phyloP scores from a whole-genome alignment of 768 basidiomycete species.

The Dentipellis sp. region DNA sequence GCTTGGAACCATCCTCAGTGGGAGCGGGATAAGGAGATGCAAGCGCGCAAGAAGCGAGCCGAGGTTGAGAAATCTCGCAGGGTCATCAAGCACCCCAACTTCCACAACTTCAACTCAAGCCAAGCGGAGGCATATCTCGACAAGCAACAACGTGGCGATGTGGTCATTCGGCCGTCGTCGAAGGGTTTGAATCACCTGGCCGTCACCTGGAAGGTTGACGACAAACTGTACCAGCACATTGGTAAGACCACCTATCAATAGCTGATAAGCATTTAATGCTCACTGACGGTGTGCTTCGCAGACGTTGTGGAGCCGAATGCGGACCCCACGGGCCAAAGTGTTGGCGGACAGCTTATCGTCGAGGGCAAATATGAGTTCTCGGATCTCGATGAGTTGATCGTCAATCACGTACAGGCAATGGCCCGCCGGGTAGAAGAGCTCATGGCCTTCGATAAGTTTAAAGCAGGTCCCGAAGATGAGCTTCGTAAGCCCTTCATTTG shows the following conservation, averaged over 20 bases:
- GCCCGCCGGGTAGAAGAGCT: constrained; percentile 89
- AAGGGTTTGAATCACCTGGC: constrained; percentile 91
- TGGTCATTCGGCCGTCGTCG: constrained; percentile 92
- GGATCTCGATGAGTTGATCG: constrained; percentile 94
- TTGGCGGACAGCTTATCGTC: constrained; percentile 58
- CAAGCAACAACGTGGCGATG: constrained; percentile 89
- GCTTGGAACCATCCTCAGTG: constrained; percentile 58
- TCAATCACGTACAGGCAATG: constrained; percentile 94
- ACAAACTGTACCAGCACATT: constrained; percentile 92
- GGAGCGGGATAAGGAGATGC: constrained; percentile 61
- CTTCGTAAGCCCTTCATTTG: constrained; percentile 56
- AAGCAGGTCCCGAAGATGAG: constrained; percentile 78
- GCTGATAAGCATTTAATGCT: not conserved
- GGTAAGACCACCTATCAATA: constrained; percentile 38
- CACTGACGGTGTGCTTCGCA: constrained; percentile 20
- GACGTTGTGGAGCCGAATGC: constrained; percentile 68
- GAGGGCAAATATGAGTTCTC: constrained; percentile 76
- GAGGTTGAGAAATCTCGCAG: constrained; percentile 73
- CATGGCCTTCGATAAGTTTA: constrained; percentile 93
- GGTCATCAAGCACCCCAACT: constrained; percentile 96
- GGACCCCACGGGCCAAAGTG: constrained; percentile 58
- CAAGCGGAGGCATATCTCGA: constrained; percentile 88
- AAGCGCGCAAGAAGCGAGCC: constrained; percentile 76
- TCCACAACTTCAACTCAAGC: constrained; percentile 86
- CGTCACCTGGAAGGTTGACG: constrained; percentile 98